Evolutionary conservation across 768 basidiomycete genomes (phyloP), one percentile per base, ranked within the genome.

Genomic region (Boletales sp.): DNA sequence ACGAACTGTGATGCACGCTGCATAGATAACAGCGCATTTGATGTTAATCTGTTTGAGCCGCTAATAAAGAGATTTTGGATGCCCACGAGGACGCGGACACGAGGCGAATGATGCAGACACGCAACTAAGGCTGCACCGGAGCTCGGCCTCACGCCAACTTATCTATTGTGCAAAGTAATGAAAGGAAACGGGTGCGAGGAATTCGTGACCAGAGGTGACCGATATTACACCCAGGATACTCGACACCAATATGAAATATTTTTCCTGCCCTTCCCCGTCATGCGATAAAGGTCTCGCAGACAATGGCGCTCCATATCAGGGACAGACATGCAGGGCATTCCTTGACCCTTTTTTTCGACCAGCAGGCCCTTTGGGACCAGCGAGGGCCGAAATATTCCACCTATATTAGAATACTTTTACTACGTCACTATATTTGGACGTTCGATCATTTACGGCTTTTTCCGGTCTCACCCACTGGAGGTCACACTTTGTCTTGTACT

Each of bases 1-100:
- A 74, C 53, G 79, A 80, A 62, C 70, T 81, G 52, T 81, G 69
- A 72, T 48, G 39, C 24, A 27, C 5, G 24, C 5, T 27, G 24
- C 24, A 7, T 27, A 27, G 24, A 27, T 27, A 27, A 27, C 24
- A 27, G 5, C 24, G 24, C 6, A 46, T 54, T 32, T 61, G 44
- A 50, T 50, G 42, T 54, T 63, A 44, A 56, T 53, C 54, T 54
- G 44, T 46, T 53, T 34, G 36, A 15, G n/a, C 14, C 50, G 17
- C 51, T 57, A 53, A 65, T 65, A 44, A 48, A 37, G 48, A 43
- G 48, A 53, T 31, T 8, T 45, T 58, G 14, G 5, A 34, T 30
- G 12, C 37, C 13, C 36, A 47, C 32, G 38, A 30, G 31, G 30
- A 36, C 12, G 17, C 18, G 13, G 45, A 45, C 64, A 63, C 53